phyloP scores from a whole-genome alignment of 1,139 yeast genomes.

The Geotrichum macrosporum region DNA sequence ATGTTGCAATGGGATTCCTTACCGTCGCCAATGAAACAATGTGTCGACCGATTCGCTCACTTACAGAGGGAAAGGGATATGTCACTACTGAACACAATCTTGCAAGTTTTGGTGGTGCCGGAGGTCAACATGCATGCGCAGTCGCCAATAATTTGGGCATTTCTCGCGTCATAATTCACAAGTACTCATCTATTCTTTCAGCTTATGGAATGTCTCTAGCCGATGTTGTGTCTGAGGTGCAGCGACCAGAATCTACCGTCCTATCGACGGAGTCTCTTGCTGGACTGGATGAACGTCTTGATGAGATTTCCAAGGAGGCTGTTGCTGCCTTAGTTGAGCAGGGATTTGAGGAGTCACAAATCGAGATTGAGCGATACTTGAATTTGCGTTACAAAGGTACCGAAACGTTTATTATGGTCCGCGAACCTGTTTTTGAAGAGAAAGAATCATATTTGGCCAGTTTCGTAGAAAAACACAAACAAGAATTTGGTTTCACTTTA shows the following conservation, averaged over 20 bases:
- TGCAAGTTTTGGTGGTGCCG: conserved; percentile 54
- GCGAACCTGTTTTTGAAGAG: conserved; percentile 36
- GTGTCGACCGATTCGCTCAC: conserved; percentile 49
- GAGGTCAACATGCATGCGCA: conserved; percentile 51
- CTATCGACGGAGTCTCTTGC: conserved; percentile 37
- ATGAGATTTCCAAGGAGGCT: conserved; percentile 38
- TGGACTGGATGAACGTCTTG: conserved; percentile 39
- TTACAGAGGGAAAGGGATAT: conserved; percentile 51
- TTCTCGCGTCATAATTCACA: conserved; percentile 44
- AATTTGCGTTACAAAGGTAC: conserved; percentile 84
- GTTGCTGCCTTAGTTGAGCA: conserved; percentile 41
- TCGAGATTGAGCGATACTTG: conserved; percentile 56
- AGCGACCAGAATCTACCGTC: conserved; percentile 46
- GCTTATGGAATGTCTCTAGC: conserved; percentile 54
- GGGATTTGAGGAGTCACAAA: conserved; percentile 43
- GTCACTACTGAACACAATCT: conserved; percentile 42
- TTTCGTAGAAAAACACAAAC: conserved; percentile 51
- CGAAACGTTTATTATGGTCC: conserved; percentile 75
- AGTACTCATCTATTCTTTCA: conserved; percentile 48
- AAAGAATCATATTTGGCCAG: conserved; percentile 34
- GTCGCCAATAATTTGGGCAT: conserved; percentile 47
- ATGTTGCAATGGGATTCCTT: conserved; percentile 49
- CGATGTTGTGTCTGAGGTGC: conserved; percentile 55
- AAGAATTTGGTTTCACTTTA: conserved; percentile 68
- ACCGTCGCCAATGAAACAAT: conserved; percentile 50